A percentile compares a stretch with the other conserved stretches of the same genome.
phyloP scores from a whole-genome alignment of 2,329 filamentous ascomycete species.

The Chaetothyriales sp. region DNA sequence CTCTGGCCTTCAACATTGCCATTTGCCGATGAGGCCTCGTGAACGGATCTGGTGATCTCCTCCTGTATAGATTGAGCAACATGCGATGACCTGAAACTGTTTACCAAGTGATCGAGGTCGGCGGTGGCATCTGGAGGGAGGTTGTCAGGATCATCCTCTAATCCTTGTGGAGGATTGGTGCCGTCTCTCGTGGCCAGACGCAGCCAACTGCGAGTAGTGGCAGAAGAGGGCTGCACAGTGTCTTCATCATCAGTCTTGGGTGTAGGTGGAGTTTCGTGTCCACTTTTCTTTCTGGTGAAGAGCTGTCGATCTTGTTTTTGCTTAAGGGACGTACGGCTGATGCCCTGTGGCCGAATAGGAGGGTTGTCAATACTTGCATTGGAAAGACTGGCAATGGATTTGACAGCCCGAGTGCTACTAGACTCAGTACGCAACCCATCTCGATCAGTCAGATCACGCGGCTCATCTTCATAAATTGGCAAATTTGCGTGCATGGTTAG shows the following conservation, averaged over 20 bases:
- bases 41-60: constrained; percentile 59
- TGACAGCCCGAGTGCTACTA: constrained; percentile 75
- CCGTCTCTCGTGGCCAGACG: constrained; percentile 41
- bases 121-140: constrained; percentile 48
- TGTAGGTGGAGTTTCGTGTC: constrained; percentile 40
- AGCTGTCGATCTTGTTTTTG: constrained; percentile 78
- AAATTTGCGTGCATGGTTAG: constrained; percentile 87
- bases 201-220: constrained; percentile 43
- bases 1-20: constrained; percentile 42
- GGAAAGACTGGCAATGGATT: constrained; percentile 75
- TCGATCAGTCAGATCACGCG: constrained; percentile 43
- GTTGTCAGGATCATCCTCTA: constrained; percentile 59
- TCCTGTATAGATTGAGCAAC: constrained; percentile 59
- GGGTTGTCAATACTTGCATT: constrained; percentile 56
- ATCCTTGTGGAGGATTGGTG: constrained; percentile 41
- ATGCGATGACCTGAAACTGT: constrained; percentile 60
- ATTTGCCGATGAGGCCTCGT: constrained; percentile 51
- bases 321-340: constrained; percentile 65
- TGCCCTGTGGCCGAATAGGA: constrained; percentile 49
- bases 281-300: constrained; percentile 61
- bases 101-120: constrained; percentile 68
- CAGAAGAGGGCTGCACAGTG: constrained; percentile 21
- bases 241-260: constrained; percentile 50
- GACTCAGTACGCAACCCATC: constrained; percentile 57
- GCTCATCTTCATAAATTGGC: constrained; percentile 40